Evolutionary conservation across 1,284 basidiomycete species (phyloP).

Genomic region (Lentinula novae-zelandiae): DNA sequence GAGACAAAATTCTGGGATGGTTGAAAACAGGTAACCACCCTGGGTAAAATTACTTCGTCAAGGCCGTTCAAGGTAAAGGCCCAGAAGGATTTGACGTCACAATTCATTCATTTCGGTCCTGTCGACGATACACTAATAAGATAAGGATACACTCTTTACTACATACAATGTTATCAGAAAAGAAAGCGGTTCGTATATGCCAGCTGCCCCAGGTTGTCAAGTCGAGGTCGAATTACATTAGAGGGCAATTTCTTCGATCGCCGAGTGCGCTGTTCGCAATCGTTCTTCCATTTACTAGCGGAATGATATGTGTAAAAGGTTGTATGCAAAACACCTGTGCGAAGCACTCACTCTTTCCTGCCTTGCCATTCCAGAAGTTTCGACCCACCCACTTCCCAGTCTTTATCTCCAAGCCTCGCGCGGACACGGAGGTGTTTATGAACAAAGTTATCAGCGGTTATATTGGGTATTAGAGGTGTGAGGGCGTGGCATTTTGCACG

Average conservation of each 20-base stretch:
- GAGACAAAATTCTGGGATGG: background rate
- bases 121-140: too few relatives aligned
- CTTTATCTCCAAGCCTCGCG: conserved; percentile 32
- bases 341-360: conserved; percentile 39
- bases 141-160: background rate
- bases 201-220: background rate
- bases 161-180: background rate
- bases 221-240: background rate
- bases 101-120: background rate
- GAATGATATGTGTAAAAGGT: background rate
- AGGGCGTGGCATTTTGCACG: conserved; percentile 33
- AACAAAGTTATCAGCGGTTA: conserved; percentile 46
- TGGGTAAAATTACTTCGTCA: background rate
- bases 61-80: background rate
- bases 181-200: background rate
- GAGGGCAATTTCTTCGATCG: background rate
- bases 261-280: background rate
- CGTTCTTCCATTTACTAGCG: conserved; percentile 8
- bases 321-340: background rate
- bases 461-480: conserved; percentile 49
- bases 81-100: background rate
- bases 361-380: conserved; percentile 40
- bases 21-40: background rate
- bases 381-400: conserved; percentile 42
- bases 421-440: conserved; percentile 42